Conservation (phyloP, 1,139 yeast species). For the Diutina siamensis region DNA sequence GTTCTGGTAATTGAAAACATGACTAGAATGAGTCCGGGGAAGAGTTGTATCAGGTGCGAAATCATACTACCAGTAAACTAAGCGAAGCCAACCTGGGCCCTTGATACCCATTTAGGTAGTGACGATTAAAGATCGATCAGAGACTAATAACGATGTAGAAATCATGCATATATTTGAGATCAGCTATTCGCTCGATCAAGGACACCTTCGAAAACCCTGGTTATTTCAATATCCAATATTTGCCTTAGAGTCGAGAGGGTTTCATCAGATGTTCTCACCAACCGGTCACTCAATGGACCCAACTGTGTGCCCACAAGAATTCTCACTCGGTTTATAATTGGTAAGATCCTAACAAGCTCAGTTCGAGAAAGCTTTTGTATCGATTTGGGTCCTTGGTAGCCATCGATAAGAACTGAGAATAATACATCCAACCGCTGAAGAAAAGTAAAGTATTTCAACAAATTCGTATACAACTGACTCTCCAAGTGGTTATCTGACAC, state of each 20-base stretch:
- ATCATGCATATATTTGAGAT: background rate
- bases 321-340: background rate
- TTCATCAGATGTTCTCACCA: background rate
- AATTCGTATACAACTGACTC: constrained; percentile 10
- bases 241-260: background rate
- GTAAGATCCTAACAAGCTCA: background rate
- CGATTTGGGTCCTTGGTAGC: constrained; percentile 14
- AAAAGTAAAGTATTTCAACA: constrained; percentile 24
- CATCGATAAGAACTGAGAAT: constrained; percentile 30
- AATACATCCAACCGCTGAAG: constrained; percentile 33
- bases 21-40: background rate
- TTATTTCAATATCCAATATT: constrained; percentile 1
- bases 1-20: background rate
- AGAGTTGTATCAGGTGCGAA: too few species aligned
- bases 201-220: constrained; percentile 2
- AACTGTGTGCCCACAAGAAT: background rate
- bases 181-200: background rate
- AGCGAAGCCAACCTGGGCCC: too few species aligned
- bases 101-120: background rate
- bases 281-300: background rate
- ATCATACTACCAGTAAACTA: background rate
- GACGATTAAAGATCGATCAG: too few species aligned
- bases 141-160: too few species aligned
- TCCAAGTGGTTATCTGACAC: constrained; percentile 8
- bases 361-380: constrained; percentile 11